Base-by-base conservation (phyloP, 768 basidiomycete species). In the Mycena venus region DNA sequence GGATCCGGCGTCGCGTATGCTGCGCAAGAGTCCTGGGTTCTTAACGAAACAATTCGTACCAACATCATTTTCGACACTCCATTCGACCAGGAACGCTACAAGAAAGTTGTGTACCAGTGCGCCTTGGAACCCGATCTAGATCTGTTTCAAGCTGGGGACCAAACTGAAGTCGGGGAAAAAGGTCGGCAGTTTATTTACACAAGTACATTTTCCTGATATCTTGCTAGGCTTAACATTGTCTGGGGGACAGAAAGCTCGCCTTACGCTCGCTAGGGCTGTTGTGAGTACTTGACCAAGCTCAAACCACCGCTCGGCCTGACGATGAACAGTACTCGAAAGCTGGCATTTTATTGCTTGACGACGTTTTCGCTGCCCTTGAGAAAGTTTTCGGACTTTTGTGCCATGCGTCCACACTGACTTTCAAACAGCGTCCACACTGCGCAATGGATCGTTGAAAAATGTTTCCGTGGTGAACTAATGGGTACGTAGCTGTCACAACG, bases 1-100 rank as follows among this genome's bases (percentile, higher is more conserved):
- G 83, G 84, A 3, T 87, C 87, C 0, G 94, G 95, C 3, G 88
- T 97, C 38, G 92, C 94, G 3, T 95, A 95, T 79, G 93, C 93
- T 3, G 93, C 93, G 8, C 95, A 97, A 80, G 94, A 95, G 79
- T 91, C 93, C 2, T 97, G 95, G 95, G 91, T 96, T 4, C 90
- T 92, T 80, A 95, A 95, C 75, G 93, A 93, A 73, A 95, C 93
- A 0, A 93, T 95, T 67, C 86, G 84, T 80, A 93, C 95, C 55
- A 98, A 97, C 79, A 93, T 98, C 73, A 82, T 94, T 55, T 97
- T 98, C 74, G 95, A 95, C 38, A 84, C 90, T 21, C 88, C 91
- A 0, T 96, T 91, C 73, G 93, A 97, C 56, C 92, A 95, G 79
- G 90, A 89, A 70, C 88, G 93, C 12, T 97, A 97, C 80, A 92